Evolutionary conservation across 2,329 filamentous ascomycete genomes (phyloP).

Genomic region (Emergomyces pasteurianus): DNA sequence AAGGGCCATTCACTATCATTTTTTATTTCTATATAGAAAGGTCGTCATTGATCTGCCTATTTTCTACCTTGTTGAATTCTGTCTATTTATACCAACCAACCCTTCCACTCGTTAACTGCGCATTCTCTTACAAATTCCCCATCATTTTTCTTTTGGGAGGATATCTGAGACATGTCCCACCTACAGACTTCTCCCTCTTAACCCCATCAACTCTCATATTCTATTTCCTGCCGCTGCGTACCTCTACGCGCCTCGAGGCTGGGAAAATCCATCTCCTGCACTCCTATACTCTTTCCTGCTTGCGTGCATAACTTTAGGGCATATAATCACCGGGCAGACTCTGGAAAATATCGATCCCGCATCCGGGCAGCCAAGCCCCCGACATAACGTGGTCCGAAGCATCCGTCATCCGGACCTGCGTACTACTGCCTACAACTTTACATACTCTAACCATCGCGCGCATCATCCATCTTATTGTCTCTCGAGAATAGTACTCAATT

Average conservation of each 20-base stretch:
- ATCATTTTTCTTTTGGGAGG: not conserved
- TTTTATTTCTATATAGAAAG: not conserved
- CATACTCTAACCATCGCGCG: not conserved
- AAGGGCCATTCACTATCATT: not conserved
- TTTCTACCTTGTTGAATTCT: not conserved
- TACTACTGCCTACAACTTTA: no score
- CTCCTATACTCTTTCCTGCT: no score
- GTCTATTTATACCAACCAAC: not conserved
- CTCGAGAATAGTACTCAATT: not conserved
- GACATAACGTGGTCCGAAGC: no score
- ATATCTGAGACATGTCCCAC: conserved; percentile 2
- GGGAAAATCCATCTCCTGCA: no score
- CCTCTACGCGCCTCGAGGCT: no score
- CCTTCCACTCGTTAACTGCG: not conserved
- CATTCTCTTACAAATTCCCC: no score
- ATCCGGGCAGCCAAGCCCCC: not conserved
- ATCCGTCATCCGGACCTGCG: no score
- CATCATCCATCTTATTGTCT: not conserved
- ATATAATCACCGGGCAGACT: no score
- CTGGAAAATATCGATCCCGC: not conserved
- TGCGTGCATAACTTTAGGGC: not conserved
- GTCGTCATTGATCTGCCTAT: not conserved
- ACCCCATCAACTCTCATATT: no score
- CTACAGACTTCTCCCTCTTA: not conserved
- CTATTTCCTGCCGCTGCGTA: no score